These are phyloP conservation scores for Leavenworthia alabamica DNA, from an alignment of 345 rosid genomes.

Conservation along the genomic window DNA sequence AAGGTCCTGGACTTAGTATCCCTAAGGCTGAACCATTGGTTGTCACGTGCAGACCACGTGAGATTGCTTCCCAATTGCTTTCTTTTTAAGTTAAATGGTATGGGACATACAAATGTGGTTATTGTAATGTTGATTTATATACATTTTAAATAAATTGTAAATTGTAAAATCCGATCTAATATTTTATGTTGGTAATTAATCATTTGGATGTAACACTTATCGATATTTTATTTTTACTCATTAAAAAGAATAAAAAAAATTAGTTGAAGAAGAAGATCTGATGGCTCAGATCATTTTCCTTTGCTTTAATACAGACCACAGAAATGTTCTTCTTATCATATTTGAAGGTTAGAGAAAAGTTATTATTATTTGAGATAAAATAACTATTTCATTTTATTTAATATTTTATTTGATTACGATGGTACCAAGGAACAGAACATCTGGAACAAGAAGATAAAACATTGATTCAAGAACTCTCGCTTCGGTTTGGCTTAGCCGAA, in stretches of 20 bases:
- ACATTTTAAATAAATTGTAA: neutral
- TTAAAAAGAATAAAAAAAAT: neutral
- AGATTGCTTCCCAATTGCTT: conserved; percentile 16
- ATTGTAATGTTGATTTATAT: neutral
- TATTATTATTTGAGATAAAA: neutral
- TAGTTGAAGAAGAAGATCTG: neutral
- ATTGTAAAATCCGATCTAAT: neutral
- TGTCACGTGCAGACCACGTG: conserved; percentile 35
- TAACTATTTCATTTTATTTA: neutral
- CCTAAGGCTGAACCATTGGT: conserved; percentile 37
- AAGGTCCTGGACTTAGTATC: conserved; percentile 37
- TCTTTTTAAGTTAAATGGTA: neutral
- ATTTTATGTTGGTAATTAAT: neutral
- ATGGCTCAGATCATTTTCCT: neutral
- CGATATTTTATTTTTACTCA: neutral
- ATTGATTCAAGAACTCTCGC: conserved; percentile 37
- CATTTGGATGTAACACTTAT: neutral
- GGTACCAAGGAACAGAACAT: conserved; percentile 17
- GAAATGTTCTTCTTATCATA: conserved; percentile 6
- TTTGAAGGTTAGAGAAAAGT: neutral
- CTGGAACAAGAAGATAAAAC: neutral
- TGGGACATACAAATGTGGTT: neutral
- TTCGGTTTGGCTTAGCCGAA: conserved; percentile 48
- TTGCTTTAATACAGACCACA: conserved; percentile 12
- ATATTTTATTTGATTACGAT: neutral